Conservation (phyloP, 495 filamentous ascomycete genomes). For the Neurospora sp. region DNA sequence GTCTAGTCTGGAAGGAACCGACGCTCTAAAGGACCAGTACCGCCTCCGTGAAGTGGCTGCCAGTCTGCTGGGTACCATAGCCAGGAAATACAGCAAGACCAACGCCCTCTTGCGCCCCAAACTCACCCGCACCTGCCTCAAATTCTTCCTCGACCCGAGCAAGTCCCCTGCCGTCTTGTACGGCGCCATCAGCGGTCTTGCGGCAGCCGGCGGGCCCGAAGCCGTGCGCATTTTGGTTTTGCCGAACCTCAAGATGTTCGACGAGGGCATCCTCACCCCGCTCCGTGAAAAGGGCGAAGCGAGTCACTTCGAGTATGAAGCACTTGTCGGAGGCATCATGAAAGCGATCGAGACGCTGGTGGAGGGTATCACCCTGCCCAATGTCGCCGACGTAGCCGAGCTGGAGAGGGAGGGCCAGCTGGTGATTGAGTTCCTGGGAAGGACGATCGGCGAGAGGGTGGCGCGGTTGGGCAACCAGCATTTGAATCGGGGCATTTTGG, state of each 20-base stretch:
- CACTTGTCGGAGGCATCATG: constrained; percentile 49
- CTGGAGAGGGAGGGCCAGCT: constrained; percentile 35
- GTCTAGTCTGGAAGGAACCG: constrained; percentile 10
- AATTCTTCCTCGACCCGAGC: constrained; percentile 75
- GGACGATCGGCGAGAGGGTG: constrained; percentile 50
- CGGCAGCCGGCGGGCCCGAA: constrained; percentile 63
- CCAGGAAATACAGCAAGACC: constrained; percentile 59
- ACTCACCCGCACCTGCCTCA: constrained; percentile 82
- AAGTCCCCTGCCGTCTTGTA: constrained; percentile 74
- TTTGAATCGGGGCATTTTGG: constrained; percentile 40
- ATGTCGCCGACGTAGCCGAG: constrained; percentile 21
- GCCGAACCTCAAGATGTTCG: constrained; percentile 70
- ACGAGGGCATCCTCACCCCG: constrained; percentile 53
- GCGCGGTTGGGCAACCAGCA: constrained; percentile 38
- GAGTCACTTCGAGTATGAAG: constrained; percentile 47
- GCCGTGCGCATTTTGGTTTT: constrained; percentile 71
- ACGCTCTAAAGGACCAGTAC: constrained; percentile 51
- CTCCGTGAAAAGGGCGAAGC: constrained; percentile 46
- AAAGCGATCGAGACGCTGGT: constrained; percentile 43
- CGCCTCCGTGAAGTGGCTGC: constrained; percentile 75
- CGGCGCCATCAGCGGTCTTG: constrained; percentile 71
- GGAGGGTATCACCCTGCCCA: constrained; percentile 5
- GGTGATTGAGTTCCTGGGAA: constrained; percentile 44
- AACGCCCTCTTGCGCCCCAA: constrained; percentile 74
- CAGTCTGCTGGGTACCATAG: constrained; percentile 61